Base-by-base conservation (phyloP, 345 rosid genomes). In the Lumnitzera racemosa region DNA sequence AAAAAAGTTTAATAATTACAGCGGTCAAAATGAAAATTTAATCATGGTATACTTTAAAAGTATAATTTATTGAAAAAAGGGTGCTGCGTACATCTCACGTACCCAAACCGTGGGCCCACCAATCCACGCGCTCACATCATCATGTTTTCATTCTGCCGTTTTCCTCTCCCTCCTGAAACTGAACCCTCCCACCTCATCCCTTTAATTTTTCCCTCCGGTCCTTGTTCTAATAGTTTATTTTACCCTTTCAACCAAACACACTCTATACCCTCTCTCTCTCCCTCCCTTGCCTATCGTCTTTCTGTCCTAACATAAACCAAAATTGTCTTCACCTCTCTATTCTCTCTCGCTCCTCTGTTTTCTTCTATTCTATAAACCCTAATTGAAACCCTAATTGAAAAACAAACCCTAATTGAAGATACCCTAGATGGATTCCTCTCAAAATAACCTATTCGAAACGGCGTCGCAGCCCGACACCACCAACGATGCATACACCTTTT, bases 401-500 rank as follows among this genome's bases (percentile, higher is more conserved):
- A 72, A 62, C 77, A 58, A 59, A 12, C 74, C 72, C 68, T 57
- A 68, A 64, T 36, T 36, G 43, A 29, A 29, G 49, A 36, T 15
- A 12, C 2, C 29, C 47, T 6, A 48, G 15, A 95, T 95, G 99
- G 96, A 88, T 77, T 74, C 95, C 24, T 87, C 86, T 60, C 78
- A 79, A 56, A 85, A 58, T 70, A 82, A 74, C 68, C 88, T 87
- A 56, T 90, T 74, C 65, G 99, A 95, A 11, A 86, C 97, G 56
- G 89, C 95, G 51, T 95, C 99, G 66, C 99, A 95, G 76, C 97
- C 99, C 20, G 99, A 88, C 73, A 62, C 95, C 12, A 89, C 70
- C 17, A 64, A 80, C 56, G 97, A 90, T 74, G 99, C 96, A 11
- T 94, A 94, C 72, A 84, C 89, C 49, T 94, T 94, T 67, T 82